These are phyloP conservation scores for Coemansia sp. DNA, from an alignment of 192 early-diverging fungal genomes.

Conservation along the genomic window DNA sequence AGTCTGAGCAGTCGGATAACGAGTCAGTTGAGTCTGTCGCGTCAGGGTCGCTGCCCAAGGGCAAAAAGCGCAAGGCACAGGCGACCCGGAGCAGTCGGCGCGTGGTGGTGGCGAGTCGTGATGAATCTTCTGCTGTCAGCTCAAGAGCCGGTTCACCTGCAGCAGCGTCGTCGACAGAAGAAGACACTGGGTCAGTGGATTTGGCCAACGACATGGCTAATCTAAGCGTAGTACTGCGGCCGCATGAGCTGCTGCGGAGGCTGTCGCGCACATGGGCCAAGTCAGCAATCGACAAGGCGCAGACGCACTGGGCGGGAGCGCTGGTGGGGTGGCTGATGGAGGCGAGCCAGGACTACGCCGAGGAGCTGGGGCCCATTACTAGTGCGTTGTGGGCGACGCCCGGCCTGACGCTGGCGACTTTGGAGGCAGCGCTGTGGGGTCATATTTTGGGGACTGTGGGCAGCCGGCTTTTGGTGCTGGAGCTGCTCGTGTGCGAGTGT, in stretches of 20 bases:
- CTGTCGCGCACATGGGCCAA: conserved; percentile 38
- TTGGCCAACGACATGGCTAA: neutral
- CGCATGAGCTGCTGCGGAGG: conserved; percentile 34
- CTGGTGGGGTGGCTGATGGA: conserved; percentile 51
- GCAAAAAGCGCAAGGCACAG: neutral
- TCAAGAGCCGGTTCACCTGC: conserved; percentile 23
- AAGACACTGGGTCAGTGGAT: neutral
- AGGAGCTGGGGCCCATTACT: conserved; percentile 41
- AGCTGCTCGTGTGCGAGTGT: conserved; percentile 67
- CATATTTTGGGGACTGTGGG: conserved; percentile 37
- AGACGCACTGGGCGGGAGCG: conserved; percentile 28
- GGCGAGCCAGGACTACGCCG: conserved; percentile 32
- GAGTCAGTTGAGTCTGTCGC: conserved; percentile 26
- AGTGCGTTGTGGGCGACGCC: conserved; percentile 30
- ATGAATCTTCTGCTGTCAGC: conserved; percentile 7
- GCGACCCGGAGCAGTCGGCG: neutral
- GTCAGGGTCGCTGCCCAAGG: conserved; percentile 11
- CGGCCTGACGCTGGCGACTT: conserved; percentile 13
- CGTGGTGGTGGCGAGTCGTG: conserved; percentile 5
- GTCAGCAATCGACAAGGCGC: conserved; percentile 5
- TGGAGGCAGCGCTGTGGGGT: conserved; percentile 22
- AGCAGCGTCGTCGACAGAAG: conserved; percentile 7
- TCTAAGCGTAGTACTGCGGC: conserved; percentile 9
- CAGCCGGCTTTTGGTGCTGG: conserved; percentile 68
- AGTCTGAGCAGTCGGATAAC: neutral